Evolutionary conservation across 345 rosid genomes (phyloP).

Genomic region (thale cress (Arabidopsis thaliana)): DNA sequence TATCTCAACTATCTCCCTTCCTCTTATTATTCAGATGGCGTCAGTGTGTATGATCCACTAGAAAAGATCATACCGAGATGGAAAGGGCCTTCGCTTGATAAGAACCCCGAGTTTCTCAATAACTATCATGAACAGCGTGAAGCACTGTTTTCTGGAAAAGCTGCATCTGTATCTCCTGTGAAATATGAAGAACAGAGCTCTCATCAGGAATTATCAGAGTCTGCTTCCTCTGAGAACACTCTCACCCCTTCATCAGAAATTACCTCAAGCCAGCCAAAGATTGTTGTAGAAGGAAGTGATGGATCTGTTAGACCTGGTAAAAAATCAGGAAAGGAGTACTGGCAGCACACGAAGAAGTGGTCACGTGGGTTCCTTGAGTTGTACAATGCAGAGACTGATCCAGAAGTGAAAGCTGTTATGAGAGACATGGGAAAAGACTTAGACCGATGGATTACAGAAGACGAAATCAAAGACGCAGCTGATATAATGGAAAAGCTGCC

Average conservation of each 20-base stretch:
- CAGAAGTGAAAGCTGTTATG: constrained; percentile 80
- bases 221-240: constrained; percentile 39
- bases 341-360: constrained; percentile 97
- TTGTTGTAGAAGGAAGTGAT: constrained; percentile 81
- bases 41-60: constrained; percentile 78
- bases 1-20: constrained; percentile 14
- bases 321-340: constrained; percentile 81
- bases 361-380: constrained; percentile 79
- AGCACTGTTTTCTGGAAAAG: constrained; percentile 52
- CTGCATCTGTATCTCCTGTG: constrained; percentile 47
- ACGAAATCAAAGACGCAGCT: constrained; percentile 84
- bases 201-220: constrained; percentile 49
- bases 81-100: constrained; percentile 73
- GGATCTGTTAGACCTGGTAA: constrained; percentile 84
- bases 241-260: constrained; percentile 48
- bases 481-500: constrained; percentile 67
- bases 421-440: constrained; percentile 89
- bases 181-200: constrained; percentile 50
- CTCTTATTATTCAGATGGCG: constrained; percentile 62
- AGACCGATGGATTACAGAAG: constrained; percentile 92
- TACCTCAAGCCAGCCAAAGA: constrained; percentile 55
- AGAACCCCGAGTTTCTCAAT: constrained; percentile 61
- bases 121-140: constrained; percentile 57
- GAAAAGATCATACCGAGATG: constrained; percentile 86
- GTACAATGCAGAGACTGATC: constrained; percentile 82